Conservation (phyloP, 78 protist genomes). For the Parvularia atlantis region DNA sequence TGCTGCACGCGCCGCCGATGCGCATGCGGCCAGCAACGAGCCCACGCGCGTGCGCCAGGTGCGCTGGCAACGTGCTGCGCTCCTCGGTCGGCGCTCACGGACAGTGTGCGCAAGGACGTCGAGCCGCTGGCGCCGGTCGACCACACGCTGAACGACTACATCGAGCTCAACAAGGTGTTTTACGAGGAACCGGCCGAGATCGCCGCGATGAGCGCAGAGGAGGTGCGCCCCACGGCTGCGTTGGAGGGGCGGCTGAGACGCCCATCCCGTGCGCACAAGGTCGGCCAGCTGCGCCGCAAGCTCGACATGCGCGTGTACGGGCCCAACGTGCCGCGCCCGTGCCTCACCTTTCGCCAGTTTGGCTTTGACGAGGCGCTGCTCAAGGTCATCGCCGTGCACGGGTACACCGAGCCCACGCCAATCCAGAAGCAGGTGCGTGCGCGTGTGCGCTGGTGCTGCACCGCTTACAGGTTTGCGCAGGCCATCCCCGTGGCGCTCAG, state of each 20-base stretch:
- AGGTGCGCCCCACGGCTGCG: neutral
- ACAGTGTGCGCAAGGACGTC: no score
- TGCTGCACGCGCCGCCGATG: neutral
- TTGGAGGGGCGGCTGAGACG: neutral
- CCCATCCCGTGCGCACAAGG: neutral
- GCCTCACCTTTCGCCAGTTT: constrained; percentile 16
- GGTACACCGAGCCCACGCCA: no score
- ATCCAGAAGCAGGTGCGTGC: no score
- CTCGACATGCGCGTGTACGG: neutral
- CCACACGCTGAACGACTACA: constrained; percentile 45
- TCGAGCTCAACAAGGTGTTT: constrained; percentile 43
- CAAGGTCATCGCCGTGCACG: neutral
- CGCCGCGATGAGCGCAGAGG: neutral
- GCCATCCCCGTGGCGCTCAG: constrained; percentile 6
- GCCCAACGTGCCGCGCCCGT: constrained; percentile 9
- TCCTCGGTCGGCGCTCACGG: neutral
- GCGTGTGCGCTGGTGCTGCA: no score
- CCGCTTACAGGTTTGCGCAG: neutral
- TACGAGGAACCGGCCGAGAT: constrained; percentile 30
- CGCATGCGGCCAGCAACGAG: constrained; percentile 4
- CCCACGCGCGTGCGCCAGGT: neutral
- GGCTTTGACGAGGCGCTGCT: constrained; percentile 16
- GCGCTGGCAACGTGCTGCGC: neutral
- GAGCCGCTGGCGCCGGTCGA: constrained; percentile 52
- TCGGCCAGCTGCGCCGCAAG: neutral